A percentile compares a stretch with the other conserved stretches of the same genome.
Evolutionary conservation across 2,329 filamentous ascomycete genomes (phyloP).

Genomic region (Scopulariopsis brevicaulis): DNA sequence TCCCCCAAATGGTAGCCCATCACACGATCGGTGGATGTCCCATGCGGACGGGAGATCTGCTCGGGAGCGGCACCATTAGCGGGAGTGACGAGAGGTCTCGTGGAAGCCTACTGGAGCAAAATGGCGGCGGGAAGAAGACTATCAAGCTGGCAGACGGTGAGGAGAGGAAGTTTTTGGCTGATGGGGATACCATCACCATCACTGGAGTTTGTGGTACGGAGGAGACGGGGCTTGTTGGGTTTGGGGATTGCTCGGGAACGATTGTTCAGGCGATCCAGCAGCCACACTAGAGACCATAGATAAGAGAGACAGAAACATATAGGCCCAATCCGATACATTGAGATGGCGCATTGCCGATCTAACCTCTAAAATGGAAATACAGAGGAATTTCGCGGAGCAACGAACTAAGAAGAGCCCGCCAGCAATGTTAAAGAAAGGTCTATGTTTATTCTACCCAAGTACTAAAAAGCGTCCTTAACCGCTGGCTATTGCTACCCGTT

Average conservation of each 20-base stretch:
- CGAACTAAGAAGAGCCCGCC: too few species aligned
- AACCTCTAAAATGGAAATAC: too few species aligned
- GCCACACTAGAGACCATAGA: too few species aligned
- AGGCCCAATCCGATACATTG: too few species aligned
- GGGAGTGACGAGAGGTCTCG: conserved; percentile 52
- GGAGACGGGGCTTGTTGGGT: conserved; percentile 59
- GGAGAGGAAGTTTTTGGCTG: conserved; percentile 59
- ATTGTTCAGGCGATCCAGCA: background rate
- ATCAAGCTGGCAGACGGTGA: conserved; percentile 53
- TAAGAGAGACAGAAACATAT: too few species aligned
- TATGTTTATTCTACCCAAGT: too few species aligned
- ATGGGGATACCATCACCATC: conserved; percentile 60
- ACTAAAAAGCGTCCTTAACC: too few species aligned
- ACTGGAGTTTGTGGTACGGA: conserved; percentile 51
- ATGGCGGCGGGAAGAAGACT: conserved; percentile 52
- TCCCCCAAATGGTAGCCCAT: conserved; percentile 75
- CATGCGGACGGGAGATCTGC: conserved; percentile 60
- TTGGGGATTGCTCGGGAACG: conserved; percentile 59
- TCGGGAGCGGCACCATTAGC: conserved; percentile 68
- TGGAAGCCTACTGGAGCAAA: conserved; percentile 65
- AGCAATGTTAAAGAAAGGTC: too few species aligned
- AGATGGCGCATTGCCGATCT: too few species aligned
- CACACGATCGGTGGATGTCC: conserved; percentile 70
- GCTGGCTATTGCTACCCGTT: too few species aligned
- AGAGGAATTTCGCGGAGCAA: too few species aligned